Percentiles rank a stretch among this genome's conserved stretches.
These are phyloP conservation scores for Calcarisporium arbuscula DNA, from an alignment of 2,329 filamentous ascomycete species.

Conservation along the genomic window DNA sequence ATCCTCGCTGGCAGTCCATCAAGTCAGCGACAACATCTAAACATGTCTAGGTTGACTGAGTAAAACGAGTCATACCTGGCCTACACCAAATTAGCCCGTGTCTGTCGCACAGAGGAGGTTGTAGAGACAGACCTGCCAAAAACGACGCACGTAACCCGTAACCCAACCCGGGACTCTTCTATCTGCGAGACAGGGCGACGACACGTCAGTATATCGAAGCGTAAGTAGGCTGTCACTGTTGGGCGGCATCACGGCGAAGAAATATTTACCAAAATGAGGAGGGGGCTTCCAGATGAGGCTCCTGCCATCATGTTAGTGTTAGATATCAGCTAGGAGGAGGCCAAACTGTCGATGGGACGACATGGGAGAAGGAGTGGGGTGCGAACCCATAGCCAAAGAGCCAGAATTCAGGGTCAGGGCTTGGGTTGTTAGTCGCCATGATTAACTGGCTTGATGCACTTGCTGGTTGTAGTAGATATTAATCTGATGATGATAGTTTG, in stretches of 20 bases:
- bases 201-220: constrained; percentile 2
- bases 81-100: too few species aligned
- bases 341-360: not conserved
- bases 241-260: not conserved
- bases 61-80: too few species aligned
- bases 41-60: too few species aligned
- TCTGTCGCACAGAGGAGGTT: too few species aligned
- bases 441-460: too few species aligned
- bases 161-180: constrained; percentile 83
- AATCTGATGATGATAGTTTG: too few species aligned
- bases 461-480: too few species aligned
- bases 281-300: constrained; percentile 98
- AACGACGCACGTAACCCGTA: constrained; percentile 85
- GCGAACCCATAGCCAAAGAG: constrained; percentile 90
- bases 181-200: constrained; percentile 45
- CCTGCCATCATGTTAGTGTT: constrained; percentile 34
- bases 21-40: not conserved
- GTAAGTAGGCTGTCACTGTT: not conserved
- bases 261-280: constrained; percentile 74
- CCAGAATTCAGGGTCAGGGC: constrained; percentile 71
- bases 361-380: constrained; percentile 2
- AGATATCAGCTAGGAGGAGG: not conserved
- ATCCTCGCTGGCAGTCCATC: constrained; percentile 61
- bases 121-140: constrained; percentile 81
- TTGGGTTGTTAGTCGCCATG: too few species aligned